Percentiles rank a stretch among this genome's conserved stretches.
Evolutionary conservation across 2,329 filamentous ascomycete genomes (phyloP).

Genomic region (Helicocarpus griseus): DNA sequence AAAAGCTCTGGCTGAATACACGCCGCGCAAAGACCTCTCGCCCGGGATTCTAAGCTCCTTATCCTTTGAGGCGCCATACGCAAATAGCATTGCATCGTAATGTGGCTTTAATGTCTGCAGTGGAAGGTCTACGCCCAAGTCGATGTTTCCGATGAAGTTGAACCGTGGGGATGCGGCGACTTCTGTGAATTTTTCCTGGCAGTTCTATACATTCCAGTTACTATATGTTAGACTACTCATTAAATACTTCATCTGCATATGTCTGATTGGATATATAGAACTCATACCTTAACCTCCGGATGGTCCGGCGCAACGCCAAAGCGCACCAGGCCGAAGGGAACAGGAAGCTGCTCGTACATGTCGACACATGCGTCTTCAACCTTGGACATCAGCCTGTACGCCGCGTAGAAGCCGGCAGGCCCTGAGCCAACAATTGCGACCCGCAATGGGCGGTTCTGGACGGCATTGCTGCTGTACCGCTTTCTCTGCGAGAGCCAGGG

Average conservation of each 20-base stretch:
- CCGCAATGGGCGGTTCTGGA: conserved; percentile 48
- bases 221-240: not conserved
- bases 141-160: conserved; percentile 82
- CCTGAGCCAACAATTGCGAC: conserved; percentile 88
- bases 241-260: not conserved
- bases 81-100: conserved; percentile 86
- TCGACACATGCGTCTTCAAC: conserved; percentile 66
- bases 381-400: conserved; percentile 72
- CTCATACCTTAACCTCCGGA: conserved; percentile 83
- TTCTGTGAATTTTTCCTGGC: conserved; percentile 84
- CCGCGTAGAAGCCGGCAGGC: conserved; percentile 91
- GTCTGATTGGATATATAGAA: conserved; percentile 29
- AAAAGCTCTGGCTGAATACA: conserved; percentile 84
- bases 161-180: conserved; percentile 75
- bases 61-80: conserved; percentile 85
- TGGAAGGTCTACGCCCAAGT: conserved; percentile 61
- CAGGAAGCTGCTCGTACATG: conserved; percentile 92
- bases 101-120: conserved; percentile 62
- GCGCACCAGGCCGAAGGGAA: conserved; percentile 83
- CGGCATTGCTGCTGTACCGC: conserved; percentile 9
- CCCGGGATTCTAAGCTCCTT: conserved; percentile 68
- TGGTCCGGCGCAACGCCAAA: conserved; percentile 98
- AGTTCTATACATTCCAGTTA: conserved; percentile 54
- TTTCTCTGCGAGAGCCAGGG: not conserved
- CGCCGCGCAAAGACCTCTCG: conserved; percentile 58